phyloP scores from a whole-genome alignment of 2,329 filamentous ascomycete genomes.

The Aureobasidium vineae region DNA sequence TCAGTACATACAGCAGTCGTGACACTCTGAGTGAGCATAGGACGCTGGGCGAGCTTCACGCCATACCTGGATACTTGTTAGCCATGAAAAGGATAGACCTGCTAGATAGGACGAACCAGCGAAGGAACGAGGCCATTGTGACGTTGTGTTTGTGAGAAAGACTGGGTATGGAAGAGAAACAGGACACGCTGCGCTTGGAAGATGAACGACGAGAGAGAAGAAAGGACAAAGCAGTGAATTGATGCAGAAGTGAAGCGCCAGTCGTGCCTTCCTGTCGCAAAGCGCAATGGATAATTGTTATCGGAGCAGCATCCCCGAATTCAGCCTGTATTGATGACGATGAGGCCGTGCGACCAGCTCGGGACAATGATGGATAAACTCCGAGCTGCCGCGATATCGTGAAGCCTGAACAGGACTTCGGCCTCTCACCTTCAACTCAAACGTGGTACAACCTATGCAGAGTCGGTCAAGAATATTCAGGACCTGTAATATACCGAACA shows the following conservation, averaged over 20 bases:
- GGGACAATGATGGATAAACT: background rate
- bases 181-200: background rate
- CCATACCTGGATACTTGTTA: slow-evolving; percentile 66
- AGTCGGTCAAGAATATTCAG: background rate
- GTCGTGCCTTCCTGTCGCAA: slow-evolving; percentile 23
- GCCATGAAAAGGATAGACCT: background rate
- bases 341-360: background rate
- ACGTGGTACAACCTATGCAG: background rate
- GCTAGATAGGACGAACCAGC: slow-evolving; percentile 8
- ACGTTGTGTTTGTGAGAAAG: background rate
- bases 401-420: background rate
- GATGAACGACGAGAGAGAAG: background rate
- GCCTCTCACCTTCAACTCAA: background rate
- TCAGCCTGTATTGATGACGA: slow-evolving; percentile 5
- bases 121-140: slow-evolving; percentile 20
- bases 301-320: slow-evolving; percentile 6
- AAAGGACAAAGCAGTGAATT: background rate
- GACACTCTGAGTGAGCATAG: slow-evolving; percentile 84
- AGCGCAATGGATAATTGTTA: slow-evolving; percentile 24
- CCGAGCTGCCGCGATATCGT: background rate
- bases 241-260: slow-evolving; percentile 13
- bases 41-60: slow-evolving; percentile 72
- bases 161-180: background rate
- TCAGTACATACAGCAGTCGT: slow-evolving; percentile 66
- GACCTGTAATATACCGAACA: background rate